Conservation (phyloP, 176 grass and related monocot species). For the Pharus latifolius region DNA sequence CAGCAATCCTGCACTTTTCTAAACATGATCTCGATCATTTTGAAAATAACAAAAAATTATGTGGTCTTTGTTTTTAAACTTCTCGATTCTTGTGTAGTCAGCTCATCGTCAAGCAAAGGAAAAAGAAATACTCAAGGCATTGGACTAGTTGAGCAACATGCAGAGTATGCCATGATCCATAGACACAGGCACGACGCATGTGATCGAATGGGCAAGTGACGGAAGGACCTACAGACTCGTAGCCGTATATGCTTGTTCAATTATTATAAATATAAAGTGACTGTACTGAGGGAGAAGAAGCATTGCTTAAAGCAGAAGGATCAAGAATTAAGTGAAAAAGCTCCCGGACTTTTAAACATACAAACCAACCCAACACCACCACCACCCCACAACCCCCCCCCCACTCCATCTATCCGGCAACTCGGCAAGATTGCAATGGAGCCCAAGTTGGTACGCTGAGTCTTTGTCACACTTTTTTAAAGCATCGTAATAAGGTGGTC, state of each 20-base stretch:
- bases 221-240: neutral
- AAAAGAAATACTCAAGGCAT: too few relatives aligned
- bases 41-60: too few relatives aligned
- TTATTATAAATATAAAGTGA: neutral
- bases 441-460: too few relatives aligned
- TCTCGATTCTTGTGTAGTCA: neutral
- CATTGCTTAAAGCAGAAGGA: constrained; percentile 1
- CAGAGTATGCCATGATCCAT: neutral
- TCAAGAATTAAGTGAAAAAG: constrained; percentile 19
- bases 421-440: constrained; percentile 17
- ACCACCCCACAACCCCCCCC: too few relatives aligned
- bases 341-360: constrained; percentile 1
- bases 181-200: constrained; percentile 1
- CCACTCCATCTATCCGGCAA: neutral
- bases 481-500: too few relatives aligned
- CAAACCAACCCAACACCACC: too few relatives aligned
- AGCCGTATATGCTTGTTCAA: neutral
- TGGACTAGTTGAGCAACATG: neutral
- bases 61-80: too few relatives aligned
- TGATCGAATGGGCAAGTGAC: neutral
- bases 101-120: neutral
- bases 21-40: neutral
- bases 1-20: neutral
- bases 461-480: too few relatives aligned
- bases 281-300: neutral